These are phyloP conservation scores for Trichoderma arundinaceum DNA, from an alignment of 2,329 filamentous ascomycete species.

Conservation along the genomic window DNA sequence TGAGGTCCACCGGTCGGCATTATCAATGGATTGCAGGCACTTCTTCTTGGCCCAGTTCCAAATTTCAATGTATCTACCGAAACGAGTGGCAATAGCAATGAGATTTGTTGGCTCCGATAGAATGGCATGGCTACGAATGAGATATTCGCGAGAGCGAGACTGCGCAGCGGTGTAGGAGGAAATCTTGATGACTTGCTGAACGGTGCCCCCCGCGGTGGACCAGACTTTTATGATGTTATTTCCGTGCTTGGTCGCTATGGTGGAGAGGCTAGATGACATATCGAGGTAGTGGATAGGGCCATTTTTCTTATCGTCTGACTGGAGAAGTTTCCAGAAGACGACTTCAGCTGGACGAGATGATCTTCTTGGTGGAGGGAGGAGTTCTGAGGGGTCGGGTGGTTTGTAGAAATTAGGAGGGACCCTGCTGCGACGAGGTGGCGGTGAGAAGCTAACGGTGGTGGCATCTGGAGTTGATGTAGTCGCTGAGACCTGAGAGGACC, in stretches of 20 bases:
- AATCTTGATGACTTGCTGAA: conserved; percentile 56
- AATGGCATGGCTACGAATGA: conserved; percentile 51
- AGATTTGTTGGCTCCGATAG: conserved; percentile 48
- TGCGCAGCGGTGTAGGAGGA: conserved; percentile 48
- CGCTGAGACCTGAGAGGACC: conserved; percentile 32
- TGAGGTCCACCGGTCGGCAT: conserved; percentile 48
- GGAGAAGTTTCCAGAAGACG: conserved; percentile 36
- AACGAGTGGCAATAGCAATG: conserved; percentile 48
- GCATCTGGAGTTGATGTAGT: conserved; percentile 28
- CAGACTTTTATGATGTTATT: conserved; percentile 89
- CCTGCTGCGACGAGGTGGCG: conserved; percentile 29
- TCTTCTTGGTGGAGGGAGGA: conserved; percentile 9
- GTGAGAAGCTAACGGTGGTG: conserved; percentile 30
- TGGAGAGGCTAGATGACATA: conserved; percentile 43
- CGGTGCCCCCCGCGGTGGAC: conserved; percentile 80
- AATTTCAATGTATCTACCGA: conserved; percentile 49
- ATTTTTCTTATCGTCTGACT: conserved; percentile 41
- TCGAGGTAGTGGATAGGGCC: conserved; percentile 46
- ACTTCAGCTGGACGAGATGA: conserved; percentile 32
- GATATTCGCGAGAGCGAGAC: conserved; percentile 48
- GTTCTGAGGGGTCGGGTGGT: conserved; percentile 12
- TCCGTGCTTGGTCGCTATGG: conserved; percentile 46
- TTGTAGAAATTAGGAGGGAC: conserved; percentile 15
- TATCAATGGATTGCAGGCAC: conserved; percentile 47
- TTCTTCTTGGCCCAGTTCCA: conserved; percentile 50